Evolutionary conservation across 176 grass and related monocot genomes (phyloP), one percentile per base, ranked within the genome.

Genomic region (Juncus effusus): DNA sequence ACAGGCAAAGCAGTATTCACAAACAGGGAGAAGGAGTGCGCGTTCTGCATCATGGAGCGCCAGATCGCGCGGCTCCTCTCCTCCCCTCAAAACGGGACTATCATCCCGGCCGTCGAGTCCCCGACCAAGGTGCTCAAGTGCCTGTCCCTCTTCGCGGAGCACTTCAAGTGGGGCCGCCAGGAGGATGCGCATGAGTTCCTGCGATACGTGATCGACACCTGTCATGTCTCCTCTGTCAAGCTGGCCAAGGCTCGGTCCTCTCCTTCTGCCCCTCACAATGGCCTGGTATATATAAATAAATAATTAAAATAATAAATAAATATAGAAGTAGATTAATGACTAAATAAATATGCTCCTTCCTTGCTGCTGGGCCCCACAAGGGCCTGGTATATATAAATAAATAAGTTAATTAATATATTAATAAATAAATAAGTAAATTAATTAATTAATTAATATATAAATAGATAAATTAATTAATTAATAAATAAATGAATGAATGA

Each of bases 161-260:
- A 94, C 78, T 99, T 94, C 78, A 79, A 67, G 45, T 84, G 85
- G 81, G 88, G 88, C 2, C 83, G 80, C 38, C 95, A 99, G 81
- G 95, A 99, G 78, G 95, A 99, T 3, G 88, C 89, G 2, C 95
- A 99, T 58, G 95, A 99, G 73, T 85, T 99, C 76, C 78, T 99
- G 2, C 83, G 89, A 28, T 94, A 87, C 9, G 74, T 87, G 10
- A 77, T 99, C 16, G 95, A 99, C 2, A 86, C 85, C 11, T 99
- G 95, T 38, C 88, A 99, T 69, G 87, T 75, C 37, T 75, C 85
- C 38, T 83, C 80, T 54, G 67, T 80, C 63, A 72, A 74, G 64
- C 42, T 89, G 15, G 69, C 76, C 67, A 89, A 89, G 38, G 80
- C 69, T 59, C 59, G 78, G 74, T 3, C 15, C 39, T 11, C 75